phyloP scores from a whole-genome alignment of 2,329 filamentous ascomycete genomes.

The Drechslera avenae region DNA sequence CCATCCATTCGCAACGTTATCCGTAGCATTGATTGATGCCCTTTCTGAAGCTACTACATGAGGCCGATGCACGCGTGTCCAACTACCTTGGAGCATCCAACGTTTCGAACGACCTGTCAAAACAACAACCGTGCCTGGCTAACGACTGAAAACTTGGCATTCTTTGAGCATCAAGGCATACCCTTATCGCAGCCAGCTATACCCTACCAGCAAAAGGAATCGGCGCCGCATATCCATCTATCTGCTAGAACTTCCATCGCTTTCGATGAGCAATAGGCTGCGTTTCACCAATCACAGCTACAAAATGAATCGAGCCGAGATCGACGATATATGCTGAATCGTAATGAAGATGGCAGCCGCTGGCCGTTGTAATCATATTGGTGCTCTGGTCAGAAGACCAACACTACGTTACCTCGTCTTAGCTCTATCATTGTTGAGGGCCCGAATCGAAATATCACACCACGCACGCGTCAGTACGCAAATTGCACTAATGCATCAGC shows the following conservation, averaged over 20 bases:
- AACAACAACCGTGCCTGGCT: background rate
- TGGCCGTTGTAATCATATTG: background rate
- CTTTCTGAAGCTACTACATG: background rate
- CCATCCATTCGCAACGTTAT: background rate
- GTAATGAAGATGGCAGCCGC: background rate
- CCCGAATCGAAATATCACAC: background rate
- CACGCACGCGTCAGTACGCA: constrained; percentile 3
- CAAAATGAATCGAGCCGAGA: too few relatives aligned
- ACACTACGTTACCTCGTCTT: background rate
- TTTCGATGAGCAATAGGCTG: too few relatives aligned
- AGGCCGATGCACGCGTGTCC: background rate
- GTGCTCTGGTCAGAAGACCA: constrained; percentile 2
- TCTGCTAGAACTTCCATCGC: too few relatives aligned
- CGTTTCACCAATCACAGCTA: too few relatives aligned
- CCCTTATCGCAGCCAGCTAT: background rate
- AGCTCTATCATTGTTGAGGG: background rate
- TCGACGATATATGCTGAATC: background rate
- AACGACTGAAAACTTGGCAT: background rate
- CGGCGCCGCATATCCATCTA: too few relatives aligned
- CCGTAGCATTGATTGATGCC: background rate
- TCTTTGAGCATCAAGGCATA: background rate
- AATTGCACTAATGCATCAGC: background rate
- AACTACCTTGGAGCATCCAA: constrained; percentile 2
- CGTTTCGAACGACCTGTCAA: constrained; percentile 9
- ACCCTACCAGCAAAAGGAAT: too few relatives aligned